Evolutionary conservation across 1,284 basidiomycete species (phyloP).

Genomic region (Cystobasidium pallidum): DNA sequence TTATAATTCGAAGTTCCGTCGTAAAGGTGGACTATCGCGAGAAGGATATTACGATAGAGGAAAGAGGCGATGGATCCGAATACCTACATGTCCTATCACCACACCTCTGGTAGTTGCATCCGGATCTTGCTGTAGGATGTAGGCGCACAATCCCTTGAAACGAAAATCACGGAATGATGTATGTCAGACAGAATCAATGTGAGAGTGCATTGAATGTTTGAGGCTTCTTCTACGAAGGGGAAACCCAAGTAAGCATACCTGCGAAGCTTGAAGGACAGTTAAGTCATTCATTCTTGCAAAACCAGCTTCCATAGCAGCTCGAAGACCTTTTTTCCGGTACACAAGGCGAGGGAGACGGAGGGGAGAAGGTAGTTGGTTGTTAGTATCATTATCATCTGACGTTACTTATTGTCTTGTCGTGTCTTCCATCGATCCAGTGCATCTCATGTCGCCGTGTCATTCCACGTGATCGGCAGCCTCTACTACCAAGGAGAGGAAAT

Average conservation of each 20-base stretch:
- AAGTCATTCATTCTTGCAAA: conserved; percentile 85
- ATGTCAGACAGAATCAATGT: no score
- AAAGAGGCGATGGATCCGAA: no score
- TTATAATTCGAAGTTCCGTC: no score
- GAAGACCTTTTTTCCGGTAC: conserved; percentile 62
- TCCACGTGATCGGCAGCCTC: conserved; percentile 23
- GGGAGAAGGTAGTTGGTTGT: no score
- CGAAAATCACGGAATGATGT: not conserved
- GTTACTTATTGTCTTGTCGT: no score
- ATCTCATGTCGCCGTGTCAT: not conserved
- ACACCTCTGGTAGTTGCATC: conserved; percentile 67
- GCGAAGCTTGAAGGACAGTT: conserved; percentile 70
- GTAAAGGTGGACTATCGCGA: no score
- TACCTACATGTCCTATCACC: conserved; percentile 66
- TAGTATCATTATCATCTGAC: no score
- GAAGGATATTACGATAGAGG: no score
- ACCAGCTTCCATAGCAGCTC: conserved; percentile 81
- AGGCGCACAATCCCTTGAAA: conserved; percentile 73
- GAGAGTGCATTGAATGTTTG: no score
- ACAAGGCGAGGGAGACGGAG: not conserved
- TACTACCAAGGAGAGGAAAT: no score
- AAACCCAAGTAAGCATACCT: conserved; percentile 21
- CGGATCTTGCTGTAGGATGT: conserved; percentile 64
- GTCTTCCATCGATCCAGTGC: no score
- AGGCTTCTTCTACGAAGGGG: no score